Base-by-base conservation (phyloP, 208 protist genomes). In the Crithidia mellificae region DNA sequence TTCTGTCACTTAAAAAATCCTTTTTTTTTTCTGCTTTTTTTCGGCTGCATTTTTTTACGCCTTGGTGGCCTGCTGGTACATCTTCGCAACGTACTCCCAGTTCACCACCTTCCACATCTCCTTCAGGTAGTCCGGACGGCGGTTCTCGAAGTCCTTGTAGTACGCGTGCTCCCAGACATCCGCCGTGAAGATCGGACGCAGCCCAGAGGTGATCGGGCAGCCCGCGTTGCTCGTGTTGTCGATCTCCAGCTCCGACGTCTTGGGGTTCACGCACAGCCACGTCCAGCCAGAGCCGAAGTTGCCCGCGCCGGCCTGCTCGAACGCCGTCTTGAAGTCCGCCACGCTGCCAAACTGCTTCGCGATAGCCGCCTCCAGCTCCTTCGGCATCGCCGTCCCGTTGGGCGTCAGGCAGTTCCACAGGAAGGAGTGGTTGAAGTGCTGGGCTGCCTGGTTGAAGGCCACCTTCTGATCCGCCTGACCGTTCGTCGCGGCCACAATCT, bases 111-210 rank as follows among this genome's bases (percentile, higher is more conserved):
- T 84, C 80, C 96, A 98, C 64, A 81, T 98, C 64, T 90, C 89
- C 43, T 83, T 82, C 30, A 98, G 59, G 69, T 96, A 98, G 69
- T 87, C 58, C 6, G 89, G 85, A 19, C 93, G 85, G 38, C 90
- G 79, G 78, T 97, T 97, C 63, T 94, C 88, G 64, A 98, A 97
- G 81, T 98, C 96, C 39, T 97, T 81, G 68, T 98, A 98, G 70
- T 98, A 98, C n/a, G 94, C 85, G 72, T 98, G 96, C 77, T 98
- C 93, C 92, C 93, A 98, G 47, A 98, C 92, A 84, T 97, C 92
- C 11, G 92, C 84, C 61, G 85, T 93, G 14, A 98, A 76, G 30
- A 97, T 61, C 43, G 93, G 93, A 47, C 75, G 67, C 46, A 83
- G 63, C 36, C 58, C 50, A 46, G 85, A 80, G 12, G 77, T 83